phyloP scores from a whole-genome alignment of 305 asterid genomes.

The Vinca major region DNA sequence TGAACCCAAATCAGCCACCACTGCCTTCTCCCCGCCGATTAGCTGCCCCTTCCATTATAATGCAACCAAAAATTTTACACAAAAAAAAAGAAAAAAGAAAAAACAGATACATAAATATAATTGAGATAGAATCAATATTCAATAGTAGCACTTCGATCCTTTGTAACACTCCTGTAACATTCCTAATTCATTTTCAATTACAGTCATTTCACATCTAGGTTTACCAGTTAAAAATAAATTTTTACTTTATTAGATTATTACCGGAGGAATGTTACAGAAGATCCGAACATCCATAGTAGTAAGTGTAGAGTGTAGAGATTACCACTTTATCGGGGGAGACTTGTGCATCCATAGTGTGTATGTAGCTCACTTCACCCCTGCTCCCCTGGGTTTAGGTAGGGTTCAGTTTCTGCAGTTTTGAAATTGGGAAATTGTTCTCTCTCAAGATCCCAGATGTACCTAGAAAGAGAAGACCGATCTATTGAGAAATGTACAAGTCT shows the following conservation, averaged over 20 bases:
- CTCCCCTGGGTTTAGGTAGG: neutral
- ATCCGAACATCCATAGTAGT: neutral
- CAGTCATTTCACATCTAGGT: too few relatives aligned
- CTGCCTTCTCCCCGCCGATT: conserved; percentile 2
- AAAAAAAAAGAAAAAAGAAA: neutral
- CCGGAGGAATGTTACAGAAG: too few relatives aligned
- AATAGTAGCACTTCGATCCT: too few relatives aligned
- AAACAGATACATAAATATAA: neutral
- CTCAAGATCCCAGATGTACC: neutral
- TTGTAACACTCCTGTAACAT: too few relatives aligned
- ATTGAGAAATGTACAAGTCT: neutral
- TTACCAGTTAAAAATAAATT: too few relatives aligned
- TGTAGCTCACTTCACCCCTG: too few relatives aligned
- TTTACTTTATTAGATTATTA: too few relatives aligned
- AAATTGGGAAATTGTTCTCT: neutral
- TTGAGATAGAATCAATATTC: neutral
- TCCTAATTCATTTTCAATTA: too few relatives aligned
- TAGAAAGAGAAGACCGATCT: too few relatives aligned
- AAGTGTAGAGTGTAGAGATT: neutral
- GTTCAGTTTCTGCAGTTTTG: neutral
- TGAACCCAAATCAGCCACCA: conserved; percentile 50
- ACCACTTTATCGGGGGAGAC: neutral
- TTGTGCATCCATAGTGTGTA: neutral
- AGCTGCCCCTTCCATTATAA: too few relatives aligned
- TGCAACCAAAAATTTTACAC: neutral